Evolutionary conservation across 345 rosid genomes (phyloP).

Genomic region (Rhizophora apiculata): DNA sequence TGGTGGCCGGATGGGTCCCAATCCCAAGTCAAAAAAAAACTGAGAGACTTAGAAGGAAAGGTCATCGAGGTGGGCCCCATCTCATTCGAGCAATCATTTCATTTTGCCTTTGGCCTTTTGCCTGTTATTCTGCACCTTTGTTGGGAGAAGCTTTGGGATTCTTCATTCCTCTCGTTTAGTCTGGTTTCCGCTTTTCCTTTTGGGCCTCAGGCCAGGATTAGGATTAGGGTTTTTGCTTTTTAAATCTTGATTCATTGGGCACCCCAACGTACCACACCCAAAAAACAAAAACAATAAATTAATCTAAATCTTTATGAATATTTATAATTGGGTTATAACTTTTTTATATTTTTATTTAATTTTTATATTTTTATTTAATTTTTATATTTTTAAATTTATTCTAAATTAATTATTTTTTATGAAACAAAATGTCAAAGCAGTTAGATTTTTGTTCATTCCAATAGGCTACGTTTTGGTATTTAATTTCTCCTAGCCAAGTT

Average conservation of each 20-base stretch:
- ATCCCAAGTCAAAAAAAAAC: constrained; percentile 47
- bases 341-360: too few relatives aligned
- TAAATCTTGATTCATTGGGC: background rate
- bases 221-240: constrained; percentile 10
- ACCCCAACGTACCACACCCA: too few relatives aligned
- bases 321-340: too few relatives aligned
- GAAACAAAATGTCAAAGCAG: too few relatives aligned
- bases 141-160: constrained; percentile 42
- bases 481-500: too few relatives aligned
- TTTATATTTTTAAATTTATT: too few relatives aligned
- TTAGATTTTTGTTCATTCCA: too few relatives aligned
- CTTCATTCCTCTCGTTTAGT: constrained; percentile 8
- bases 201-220: background rate
- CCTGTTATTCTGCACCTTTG: constrained; percentile 53
- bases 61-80: constrained; percentile 16
- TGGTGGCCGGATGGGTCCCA: constrained; percentile 76
- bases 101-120: constrained; percentile 39
- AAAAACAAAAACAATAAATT: too few relatives aligned
- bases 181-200: background rate
- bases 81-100: constrained; percentile 74
- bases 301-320: too few relatives aligned
- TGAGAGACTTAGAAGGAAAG: constrained; percentile 41
- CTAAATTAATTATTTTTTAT: too few relatives aligned
- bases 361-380: too few relatives aligned
- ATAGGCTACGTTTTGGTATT: too few relatives aligned